Evolutionary conservation across 2,329 filamentous ascomycete genomes (phyloP).

Genomic region (Calonectria pteridis): DNA sequence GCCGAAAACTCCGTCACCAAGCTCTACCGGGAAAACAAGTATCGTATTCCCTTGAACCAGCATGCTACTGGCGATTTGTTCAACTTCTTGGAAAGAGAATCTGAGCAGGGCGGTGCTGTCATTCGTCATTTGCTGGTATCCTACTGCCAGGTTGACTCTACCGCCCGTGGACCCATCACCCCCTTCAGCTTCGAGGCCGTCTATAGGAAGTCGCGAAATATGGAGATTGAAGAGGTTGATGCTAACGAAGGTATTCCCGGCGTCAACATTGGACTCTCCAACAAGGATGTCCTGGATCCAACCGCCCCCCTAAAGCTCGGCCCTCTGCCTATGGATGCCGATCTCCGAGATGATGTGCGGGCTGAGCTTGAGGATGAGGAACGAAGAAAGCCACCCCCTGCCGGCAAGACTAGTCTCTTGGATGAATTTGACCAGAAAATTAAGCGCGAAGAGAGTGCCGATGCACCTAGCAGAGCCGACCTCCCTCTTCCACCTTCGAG

Average conservation of each 20-base stretch:
- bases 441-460: constrained; percentile 90
- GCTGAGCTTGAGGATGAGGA: constrained; percentile 91
- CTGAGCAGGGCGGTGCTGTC: constrained; percentile 82
- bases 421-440: constrained; percentile 90
- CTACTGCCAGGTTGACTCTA: constrained; percentile 69
- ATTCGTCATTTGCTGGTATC: constrained; percentile 79
- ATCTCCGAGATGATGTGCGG: constrained; percentile 86
- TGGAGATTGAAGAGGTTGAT: constrained; percentile 73
- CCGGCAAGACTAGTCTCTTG: constrained; percentile 79
- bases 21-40: constrained; percentile 88
- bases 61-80: constrained; percentile 86
- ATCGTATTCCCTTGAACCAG: constrained; percentile 89
- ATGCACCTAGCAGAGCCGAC: constrained; percentile 81
- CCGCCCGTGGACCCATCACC: constrained; percentile 72
- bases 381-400: constrained; percentile 76
- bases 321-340: constrained; percentile 83
- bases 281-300: constrained; percentile 70
- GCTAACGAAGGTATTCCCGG: constrained; percentile 75
- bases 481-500: constrained; percentile 90
- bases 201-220: constrained; percentile 67
- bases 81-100: constrained; percentile 89
- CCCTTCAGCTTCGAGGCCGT: constrained; percentile 74
- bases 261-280: constrained; percentile 71
- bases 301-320: constrained; percentile 78
- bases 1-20: constrained; percentile 82